Conservation (phyloP, 2,329 filamentous ascomycete species). For the Calonectria naviculata region DNA sequence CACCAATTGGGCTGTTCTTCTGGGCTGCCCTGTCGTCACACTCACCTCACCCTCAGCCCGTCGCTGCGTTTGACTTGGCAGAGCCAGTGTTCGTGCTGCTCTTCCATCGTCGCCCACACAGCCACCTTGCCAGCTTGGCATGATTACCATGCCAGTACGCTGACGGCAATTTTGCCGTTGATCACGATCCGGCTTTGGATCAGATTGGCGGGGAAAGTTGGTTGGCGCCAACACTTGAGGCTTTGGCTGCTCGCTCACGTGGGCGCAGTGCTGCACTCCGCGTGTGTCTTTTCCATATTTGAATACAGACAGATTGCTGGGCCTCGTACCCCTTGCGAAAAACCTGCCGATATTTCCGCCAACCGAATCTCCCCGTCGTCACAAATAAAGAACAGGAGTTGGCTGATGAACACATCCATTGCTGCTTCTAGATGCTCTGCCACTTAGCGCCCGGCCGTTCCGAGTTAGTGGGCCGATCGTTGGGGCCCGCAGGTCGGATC, state of each 20-base stretch:
- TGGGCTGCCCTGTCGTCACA: conserved; percentile 17
- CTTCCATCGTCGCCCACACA: conserved; percentile 11
- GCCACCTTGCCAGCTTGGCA: conserved; percentile 14
- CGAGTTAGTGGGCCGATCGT: conserved; percentile 22
- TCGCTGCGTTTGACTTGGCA: conserved; percentile 12
- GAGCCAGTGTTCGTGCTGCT: neutral
- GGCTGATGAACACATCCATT: conserved; percentile 1
- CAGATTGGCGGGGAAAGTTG: neutral
- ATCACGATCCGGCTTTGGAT: neutral
- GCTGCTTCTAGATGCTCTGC: neutral
- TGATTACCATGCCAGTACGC: neutral
- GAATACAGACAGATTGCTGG: neutral
- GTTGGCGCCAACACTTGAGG: neutral
- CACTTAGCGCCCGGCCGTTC: conserved; percentile 9
- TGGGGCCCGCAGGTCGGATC: conserved; percentile 9
- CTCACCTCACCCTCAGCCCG: conserved; percentile 12
- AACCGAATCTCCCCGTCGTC: neutral
- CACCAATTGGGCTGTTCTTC: neutral
- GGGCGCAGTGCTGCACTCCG: neutral
- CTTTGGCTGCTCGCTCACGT: neutral
- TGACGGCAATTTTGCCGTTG: neutral
- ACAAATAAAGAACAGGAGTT: neutral
- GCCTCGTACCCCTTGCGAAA: neutral
- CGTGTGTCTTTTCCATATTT: neutral
- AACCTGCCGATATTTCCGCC: conserved; percentile 3